Evolutionary conservation across 2,329 filamentous ascomycete genomes (phyloP).

Genomic region (Fusarium pininemorale): DNA sequence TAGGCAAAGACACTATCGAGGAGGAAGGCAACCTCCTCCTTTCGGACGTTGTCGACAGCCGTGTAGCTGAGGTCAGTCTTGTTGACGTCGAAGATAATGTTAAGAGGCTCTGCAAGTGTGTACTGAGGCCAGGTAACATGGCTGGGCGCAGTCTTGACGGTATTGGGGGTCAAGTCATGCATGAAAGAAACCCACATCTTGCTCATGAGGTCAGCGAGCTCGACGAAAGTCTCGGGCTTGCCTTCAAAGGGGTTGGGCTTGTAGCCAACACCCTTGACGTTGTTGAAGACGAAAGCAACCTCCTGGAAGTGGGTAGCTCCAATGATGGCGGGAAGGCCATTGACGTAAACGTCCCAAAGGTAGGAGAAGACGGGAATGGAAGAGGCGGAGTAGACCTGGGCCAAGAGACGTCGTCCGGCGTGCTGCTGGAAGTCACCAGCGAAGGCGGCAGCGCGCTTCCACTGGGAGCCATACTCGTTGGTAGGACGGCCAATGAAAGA

Average conservation of each 20-base stretch:
- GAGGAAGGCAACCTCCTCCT: constrained; percentile 52
- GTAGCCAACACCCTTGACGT: constrained; percentile 56
- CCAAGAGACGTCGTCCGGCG: constrained; percentile 61
- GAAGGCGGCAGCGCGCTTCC: constrained; percentile 63
- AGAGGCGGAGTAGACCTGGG: constrained; percentile 59
- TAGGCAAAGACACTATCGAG: constrained; percentile 35
- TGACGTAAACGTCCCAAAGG: constrained; percentile 60
- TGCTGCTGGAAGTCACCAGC: constrained; percentile 66
- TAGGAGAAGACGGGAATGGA: constrained; percentile 58
- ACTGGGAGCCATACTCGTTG: constrained; percentile 54
- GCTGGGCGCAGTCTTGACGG: not conserved
- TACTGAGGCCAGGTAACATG: constrained; percentile 55
- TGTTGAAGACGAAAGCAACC: constrained; percentile 47
- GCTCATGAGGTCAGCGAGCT: constrained; percentile 58
- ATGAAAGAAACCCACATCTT: constrained; percentile 61
- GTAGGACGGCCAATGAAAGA: constrained; percentile 47
- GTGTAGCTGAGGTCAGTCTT: constrained; percentile 50
- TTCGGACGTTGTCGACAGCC: constrained; percentile 57
- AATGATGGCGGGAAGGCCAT: constrained; percentile 54
- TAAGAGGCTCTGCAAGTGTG: constrained; percentile 49
- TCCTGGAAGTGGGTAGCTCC: constrained; percentile 42
- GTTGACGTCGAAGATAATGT: constrained; percentile 62
- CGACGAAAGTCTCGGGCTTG: constrained; percentile 48
- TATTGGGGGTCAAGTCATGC: constrained; percentile 20
- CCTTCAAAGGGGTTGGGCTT: constrained; percentile 50